Percentiles rank a stretch among this genome's conserved stretches.
phyloP scores from a whole-genome alignment of 1,284 basidiomycete genomes.

The Puccinia sorghi region DNA sequence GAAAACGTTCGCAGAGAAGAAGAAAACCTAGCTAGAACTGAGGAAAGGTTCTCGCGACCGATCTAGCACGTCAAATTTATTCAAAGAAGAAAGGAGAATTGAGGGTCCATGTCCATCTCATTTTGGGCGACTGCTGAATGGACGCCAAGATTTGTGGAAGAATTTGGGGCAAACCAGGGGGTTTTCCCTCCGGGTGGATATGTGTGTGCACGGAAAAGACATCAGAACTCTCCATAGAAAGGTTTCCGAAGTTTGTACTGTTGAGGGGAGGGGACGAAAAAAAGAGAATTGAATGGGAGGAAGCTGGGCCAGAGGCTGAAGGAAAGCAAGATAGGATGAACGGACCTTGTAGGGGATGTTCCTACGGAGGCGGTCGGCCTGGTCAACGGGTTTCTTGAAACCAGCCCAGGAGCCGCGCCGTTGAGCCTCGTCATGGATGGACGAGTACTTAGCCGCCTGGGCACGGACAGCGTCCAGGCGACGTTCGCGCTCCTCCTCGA shows the following conservation, averaged over 20 bases:
- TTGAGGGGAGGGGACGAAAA: slow-evolving; percentile 56
- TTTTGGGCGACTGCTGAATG: neutral
- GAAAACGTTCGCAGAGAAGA: too few species aligned
- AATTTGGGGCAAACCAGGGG: neutral
- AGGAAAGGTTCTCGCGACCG: neutral
- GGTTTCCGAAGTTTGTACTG: slow-evolving; percentile 83
- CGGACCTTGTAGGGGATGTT: slow-evolving; percentile 79
- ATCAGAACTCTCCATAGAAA: slow-evolving; percentile 73
- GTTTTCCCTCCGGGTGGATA: too few species aligned
- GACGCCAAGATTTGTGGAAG: neutral
- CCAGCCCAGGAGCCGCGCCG: slow-evolving; percentile 70
- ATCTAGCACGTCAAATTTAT: neutral
- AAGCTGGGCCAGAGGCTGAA: neutral
- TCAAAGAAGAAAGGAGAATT: neutral
- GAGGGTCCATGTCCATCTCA: neutral
- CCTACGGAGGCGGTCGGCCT: slow-evolving; percentile 70
- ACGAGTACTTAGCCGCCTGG: slow-evolving; percentile 60
- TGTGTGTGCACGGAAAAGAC: neutral
- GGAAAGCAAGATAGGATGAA: slow-evolving; percentile 46
- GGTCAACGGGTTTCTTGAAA: slow-evolving; percentile 70
- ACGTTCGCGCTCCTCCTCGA: slow-evolving; percentile 51
- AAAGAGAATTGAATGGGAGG: neutral
- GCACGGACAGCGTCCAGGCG: slow-evolving; percentile 46
- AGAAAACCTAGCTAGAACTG: too few species aligned
- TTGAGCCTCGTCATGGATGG: slow-evolving; percentile 61